phyloP scores from a whole-genome alignment of 2,329 filamentous ascomycete genomes.

The Diaporthe humulicola region DNA sequence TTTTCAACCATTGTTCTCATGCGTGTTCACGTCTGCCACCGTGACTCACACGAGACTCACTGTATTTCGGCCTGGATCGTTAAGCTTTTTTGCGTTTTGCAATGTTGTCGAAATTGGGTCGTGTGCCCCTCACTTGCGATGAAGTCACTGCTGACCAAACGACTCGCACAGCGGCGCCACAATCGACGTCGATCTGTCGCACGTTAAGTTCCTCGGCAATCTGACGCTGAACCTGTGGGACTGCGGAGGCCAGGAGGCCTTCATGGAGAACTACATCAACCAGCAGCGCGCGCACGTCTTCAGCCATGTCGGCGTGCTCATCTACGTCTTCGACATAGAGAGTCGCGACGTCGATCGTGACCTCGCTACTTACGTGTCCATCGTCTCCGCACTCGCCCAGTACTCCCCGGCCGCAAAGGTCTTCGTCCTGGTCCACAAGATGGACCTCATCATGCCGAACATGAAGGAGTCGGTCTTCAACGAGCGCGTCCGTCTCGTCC shows the following conservation, averaged over 20 bases:
- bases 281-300: constrained; percentile 97
- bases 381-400: constrained; percentile 89
- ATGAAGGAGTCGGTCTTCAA: constrained; percentile 87
- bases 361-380: constrained; percentile 90
- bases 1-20: neutral
- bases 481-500: constrained; percentile 83
- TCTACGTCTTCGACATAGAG: constrained; percentile 99
- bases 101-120: neutral
- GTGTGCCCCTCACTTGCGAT: constrained; percentile 7
- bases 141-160: constrained; percentile 31
- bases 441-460: constrained; percentile 90
- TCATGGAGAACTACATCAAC: constrained; percentile 98
- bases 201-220: constrained; percentile 99
- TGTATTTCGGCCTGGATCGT: neutral
- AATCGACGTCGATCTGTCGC: constrained; percentile 97
- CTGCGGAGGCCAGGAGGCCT: constrained; percentile 97
- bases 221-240: constrained; percentile 98
- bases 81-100: neutral
- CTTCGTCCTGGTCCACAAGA: constrained; percentile 98
- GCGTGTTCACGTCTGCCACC: neutral
- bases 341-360: constrained; percentile 95
- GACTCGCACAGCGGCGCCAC: constrained; percentile 78
- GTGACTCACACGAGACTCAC: neutral
- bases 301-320: constrained; percentile 94
- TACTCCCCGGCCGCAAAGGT: constrained; percentile 86